Base-by-base conservation (phyloP, 2,329 filamentous ascomycete genomes). In the Trichophaea hybrida region DNA sequence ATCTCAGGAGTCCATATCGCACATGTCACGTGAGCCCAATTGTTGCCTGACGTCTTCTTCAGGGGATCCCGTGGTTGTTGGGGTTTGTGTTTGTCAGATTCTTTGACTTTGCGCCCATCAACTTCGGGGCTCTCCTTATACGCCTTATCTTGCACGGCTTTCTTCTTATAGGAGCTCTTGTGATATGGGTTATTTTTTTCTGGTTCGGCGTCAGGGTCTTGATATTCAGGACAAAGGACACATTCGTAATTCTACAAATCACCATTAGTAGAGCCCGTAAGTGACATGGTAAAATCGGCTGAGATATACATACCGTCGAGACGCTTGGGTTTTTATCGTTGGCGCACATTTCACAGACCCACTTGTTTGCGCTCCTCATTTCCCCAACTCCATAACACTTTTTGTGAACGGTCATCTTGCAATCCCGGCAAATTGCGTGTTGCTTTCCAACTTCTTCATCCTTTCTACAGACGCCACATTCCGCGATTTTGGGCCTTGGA, bases 1-100 rank as follows among this genome's bases (percentile, higher is more conserved):
- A 95, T 84, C 72, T 98, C 93, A 0, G 88, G 83, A 8, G 86
- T 90, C 83, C 88, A 97, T 15, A 95, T 77, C 1, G 93, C 90
- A 70, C 93, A 98, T 40, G 85, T 84, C 33, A 97, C 88, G 71
- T 98, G 93, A 13, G 96, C 88, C 93, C 93, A 98, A 69, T 97
- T 97, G 74, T 97, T 97, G 70, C 94, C 89, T 3, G 86, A 87
- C 0, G 93, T 98, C 53, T 88, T 82, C 74, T 98, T 98, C 64
- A 98, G 76, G 2, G 93, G 85, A 71, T 97, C 93, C 52, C 93
- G 82, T 32, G 93, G 93, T 65, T 88, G 81, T 38, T 85, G 73
- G 1, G 93, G 91, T 52, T 90, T 85, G 66, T 89, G 88, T 68
- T 85, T 81, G 62, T 91, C 85, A 69, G 88, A 81, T 72, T 98